phyloP scores from a whole-genome alignment of 2,329 filamentous ascomycete species.

The Amauroascus niger region DNA sequence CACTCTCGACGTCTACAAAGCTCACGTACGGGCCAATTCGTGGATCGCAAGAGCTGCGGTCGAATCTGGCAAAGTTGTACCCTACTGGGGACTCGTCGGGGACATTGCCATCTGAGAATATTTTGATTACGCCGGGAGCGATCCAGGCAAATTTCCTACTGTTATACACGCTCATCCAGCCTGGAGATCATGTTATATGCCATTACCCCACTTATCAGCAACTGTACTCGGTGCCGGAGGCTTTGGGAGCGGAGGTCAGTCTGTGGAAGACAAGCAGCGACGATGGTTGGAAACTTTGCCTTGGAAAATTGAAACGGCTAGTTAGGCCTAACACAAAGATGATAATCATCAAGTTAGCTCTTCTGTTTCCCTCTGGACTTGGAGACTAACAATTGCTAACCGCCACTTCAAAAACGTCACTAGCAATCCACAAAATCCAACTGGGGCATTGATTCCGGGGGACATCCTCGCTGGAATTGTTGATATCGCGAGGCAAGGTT shows the following conservation, averaged over 20 bases:
- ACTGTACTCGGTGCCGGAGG: conserved; percentile 64
- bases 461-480: conserved; percentile 52
- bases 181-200: conserved; percentile 74
- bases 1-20: conserved; percentile 43
- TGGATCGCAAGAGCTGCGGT: conserved; percentile 55
- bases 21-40: conserved; percentile 67
- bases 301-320: conserved; percentile 55
- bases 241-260: conserved; percentile 65
- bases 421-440: conserved; percentile 76
- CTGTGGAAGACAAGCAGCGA: conserved; percentile 61
- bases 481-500: conserved; percentile 51
- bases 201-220: conserved; percentile 84
- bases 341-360: conserved; percentile 49
- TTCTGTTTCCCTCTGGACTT: background rate
- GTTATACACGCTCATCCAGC: conserved; percentile 60
- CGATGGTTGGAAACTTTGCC: conserved; percentile 56
- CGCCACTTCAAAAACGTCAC: background rate
- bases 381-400: background rate
- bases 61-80: conserved; percentile 56
- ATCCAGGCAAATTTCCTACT: conserved; percentile 72
- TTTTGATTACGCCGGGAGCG: conserved; percentile 69
- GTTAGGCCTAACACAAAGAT: conserved; percentile 47
- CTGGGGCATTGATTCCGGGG: conserved; percentile 59
- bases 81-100: conserved; percentile 36
- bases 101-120: conserved; percentile 47